These are phyloP conservation scores for Backusella australiensis DNA, from an alignment of 192 early-diverging fungal genomes.

Conservation along the genomic window DNA sequence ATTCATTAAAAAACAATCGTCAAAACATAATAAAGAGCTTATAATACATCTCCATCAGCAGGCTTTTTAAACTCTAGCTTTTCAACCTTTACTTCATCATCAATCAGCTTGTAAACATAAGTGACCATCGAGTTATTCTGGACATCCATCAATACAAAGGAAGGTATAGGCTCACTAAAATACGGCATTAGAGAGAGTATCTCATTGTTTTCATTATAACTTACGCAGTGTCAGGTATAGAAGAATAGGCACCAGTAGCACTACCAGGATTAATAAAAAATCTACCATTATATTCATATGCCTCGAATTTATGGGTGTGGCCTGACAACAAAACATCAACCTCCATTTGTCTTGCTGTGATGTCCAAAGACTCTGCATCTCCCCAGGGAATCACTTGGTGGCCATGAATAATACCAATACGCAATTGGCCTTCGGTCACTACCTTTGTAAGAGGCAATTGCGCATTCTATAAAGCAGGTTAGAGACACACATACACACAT, in stretches of 20 bases:
- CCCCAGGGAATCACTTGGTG: constrained; percentile 85
- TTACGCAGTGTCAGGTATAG: constrained; percentile 23
- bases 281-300: constrained; percentile 87
- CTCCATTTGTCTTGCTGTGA: constrained; percentile 84
- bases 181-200: too few relatives aligned
- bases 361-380: constrained; percentile 67
- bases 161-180: constrained; percentile 68
- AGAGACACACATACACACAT: too few relatives aligned
- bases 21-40: background rate
- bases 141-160: constrained; percentile 96
- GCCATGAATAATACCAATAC: constrained; percentile 81
- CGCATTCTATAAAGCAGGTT: constrained; percentile 34
- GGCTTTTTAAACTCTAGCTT: constrained; percentile 84
- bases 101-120: constrained; percentile 93
- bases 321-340: constrained; percentile 90
- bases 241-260: constrained; percentile 81
- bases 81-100: constrained; percentile 91
- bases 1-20: background rate
- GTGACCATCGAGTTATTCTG: constrained; percentile 70
- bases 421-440: constrained; percentile 58
- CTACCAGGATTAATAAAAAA: constrained; percentile 97
- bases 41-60: constrained; percentile 22
- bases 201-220: background rate
- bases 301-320: constrained; percentile 88
- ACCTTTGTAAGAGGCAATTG: constrained; percentile 65